Evolutionary conservation across 148 eudicot species (phyloP).

Genomic region (Rhododendron griersonianum): DNA sequence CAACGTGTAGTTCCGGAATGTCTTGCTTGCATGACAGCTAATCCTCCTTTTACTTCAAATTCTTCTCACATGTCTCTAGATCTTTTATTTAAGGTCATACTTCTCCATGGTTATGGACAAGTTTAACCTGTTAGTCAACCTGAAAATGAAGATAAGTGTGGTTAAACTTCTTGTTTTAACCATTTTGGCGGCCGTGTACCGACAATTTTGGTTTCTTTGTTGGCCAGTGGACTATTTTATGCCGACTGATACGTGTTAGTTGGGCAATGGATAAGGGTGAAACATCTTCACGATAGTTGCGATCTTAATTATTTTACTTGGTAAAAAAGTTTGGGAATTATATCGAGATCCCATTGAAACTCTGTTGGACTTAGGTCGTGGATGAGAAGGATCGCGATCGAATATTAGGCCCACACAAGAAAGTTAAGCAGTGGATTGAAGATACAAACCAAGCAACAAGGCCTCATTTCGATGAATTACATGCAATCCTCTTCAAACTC

Average conservation of each 20-base stretch:
- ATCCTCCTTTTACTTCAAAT: not conserved
- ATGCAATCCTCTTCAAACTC: constrained; percentile 39
- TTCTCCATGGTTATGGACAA: not conserved
- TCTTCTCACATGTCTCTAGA: not conserved
- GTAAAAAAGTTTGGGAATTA: not conserved
- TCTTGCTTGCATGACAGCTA: not conserved
- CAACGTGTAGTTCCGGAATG: not conserved
- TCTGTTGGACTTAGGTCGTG: constrained; percentile 37
- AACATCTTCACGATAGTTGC: not conserved
- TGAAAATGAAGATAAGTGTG: not conserved
- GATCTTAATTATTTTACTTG: not conserved
- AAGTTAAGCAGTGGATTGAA: constrained; percentile 74
- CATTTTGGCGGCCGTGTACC: not conserved
- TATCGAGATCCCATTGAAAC: not conserved
- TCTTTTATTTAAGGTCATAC: not conserved
- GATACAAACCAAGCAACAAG: constrained; percentile 56
- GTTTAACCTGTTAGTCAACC: not conserved
- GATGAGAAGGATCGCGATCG: constrained; percentile 50
- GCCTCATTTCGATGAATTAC: constrained; percentile 81
- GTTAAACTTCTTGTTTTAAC: not conserved
- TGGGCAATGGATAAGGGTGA: not conserved
- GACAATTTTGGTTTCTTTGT: not conserved
- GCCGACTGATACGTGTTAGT: not conserved
- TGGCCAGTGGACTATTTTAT: not conserved
- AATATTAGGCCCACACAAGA: constrained; percentile 66